Percentiles rank a stretch among this genome's conserved stretches.
These are phyloP conservation scores for Onygenales sp. DNA, from an alignment of 2,329 filamentous ascomycete species.

Conservation along the genomic window DNA sequence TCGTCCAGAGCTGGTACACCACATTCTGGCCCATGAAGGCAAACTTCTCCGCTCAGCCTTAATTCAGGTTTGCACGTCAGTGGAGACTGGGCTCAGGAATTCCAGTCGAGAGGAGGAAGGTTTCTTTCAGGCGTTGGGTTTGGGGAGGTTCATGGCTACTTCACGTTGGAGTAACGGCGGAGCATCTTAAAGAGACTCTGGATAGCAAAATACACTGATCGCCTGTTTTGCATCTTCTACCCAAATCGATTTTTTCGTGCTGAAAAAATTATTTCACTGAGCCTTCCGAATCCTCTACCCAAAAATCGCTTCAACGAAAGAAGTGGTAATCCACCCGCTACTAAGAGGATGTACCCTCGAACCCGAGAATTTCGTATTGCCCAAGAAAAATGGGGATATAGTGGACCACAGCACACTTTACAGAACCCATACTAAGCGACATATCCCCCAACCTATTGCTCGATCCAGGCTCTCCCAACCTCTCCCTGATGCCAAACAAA, in stretches of 20 bases:
- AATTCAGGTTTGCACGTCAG: background rate
- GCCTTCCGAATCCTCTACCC: background rate
- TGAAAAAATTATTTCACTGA: conserved; percentile 1
- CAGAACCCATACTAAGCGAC: background rate
- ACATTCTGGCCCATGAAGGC: background rate
- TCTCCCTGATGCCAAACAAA: no score
- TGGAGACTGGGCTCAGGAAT: background rate
- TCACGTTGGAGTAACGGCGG: background rate
- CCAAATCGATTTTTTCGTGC: conserved; percentile 5
- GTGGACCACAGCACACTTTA: conserved; percentile 3
- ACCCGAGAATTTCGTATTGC: background rate
- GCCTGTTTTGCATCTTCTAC: conserved; percentile 3
- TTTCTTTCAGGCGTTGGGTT: conserved; percentile 1
- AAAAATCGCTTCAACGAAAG: background rate
- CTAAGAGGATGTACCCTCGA: background rate
- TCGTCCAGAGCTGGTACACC: background rate
- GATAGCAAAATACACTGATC: conserved; percentile 3
- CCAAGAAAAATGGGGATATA: background rate
- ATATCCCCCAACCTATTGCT: background rate
- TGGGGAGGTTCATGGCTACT: background rate
- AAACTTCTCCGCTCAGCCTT: background rate
- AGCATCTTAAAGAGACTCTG: background rate
- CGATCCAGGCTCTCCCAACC: no score
- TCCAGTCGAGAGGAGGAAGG: background rate
- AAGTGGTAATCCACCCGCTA: background rate